Conservation (phyloP, 2,329 filamentous ascomycete species). For the Paramyrothecium roridum region DNA sequence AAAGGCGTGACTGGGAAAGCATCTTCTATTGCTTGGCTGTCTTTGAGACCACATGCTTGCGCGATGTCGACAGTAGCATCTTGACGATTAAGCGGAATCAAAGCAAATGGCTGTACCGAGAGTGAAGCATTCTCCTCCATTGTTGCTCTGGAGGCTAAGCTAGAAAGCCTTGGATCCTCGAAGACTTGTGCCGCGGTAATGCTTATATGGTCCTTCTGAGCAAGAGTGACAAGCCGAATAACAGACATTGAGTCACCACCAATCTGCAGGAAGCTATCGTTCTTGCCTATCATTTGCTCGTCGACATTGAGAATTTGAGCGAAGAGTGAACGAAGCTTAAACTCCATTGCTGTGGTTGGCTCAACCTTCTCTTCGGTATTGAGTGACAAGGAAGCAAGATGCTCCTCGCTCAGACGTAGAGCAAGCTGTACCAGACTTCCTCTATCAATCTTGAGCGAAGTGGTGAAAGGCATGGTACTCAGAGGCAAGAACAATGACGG, state of each 20-base stretch:
- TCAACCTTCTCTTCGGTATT: neutral
- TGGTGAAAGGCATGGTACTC: constrained; percentile 9
- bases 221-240: constrained; percentile 39
- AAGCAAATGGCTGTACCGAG: neutral
- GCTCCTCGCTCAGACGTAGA: neutral
- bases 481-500: constrained; percentile 8
- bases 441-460: constrained; percentile 12
- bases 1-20: constrained; percentile 34
- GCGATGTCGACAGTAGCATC: neutral
- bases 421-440: constrained; percentile 3
- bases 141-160: constrained; percentile 28
- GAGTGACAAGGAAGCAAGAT: neutral
- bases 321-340: constrained; percentile 28
- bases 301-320: constrained; percentile 24
- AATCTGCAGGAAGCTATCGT: constrained; percentile 37
- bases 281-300: constrained; percentile 18
- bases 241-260: constrained; percentile 44
- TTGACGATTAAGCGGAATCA: neutral
- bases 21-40: constrained; percentile 25
- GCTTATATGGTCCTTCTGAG: constrained; percentile 26
- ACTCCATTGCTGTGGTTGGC: constrained; percentile 30
- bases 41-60: neutral
- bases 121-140: neutral
- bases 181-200: constrained; percentile 39
- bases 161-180: constrained; percentile 32